These are phyloP conservation scores for Smithsoniella earleae DNA, from an alignment of 163 green algal genomes.

Conservation along the genomic window DNA sequence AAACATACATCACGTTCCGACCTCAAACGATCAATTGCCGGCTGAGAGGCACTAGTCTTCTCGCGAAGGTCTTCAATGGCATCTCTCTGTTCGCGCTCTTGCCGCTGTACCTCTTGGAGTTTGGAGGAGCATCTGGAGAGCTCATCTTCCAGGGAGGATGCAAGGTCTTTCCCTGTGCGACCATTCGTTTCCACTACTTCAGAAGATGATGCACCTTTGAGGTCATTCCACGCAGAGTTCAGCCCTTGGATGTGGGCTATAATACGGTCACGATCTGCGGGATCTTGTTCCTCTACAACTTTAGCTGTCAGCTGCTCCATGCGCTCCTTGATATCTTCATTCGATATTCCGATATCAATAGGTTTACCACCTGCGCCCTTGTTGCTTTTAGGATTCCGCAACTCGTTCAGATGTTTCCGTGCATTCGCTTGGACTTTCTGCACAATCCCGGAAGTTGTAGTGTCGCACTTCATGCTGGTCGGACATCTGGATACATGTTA, in stretches of 20 bases:
- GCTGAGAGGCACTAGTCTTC: slow-evolving; percentile 7
- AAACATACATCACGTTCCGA: slow-evolving; percentile 11
- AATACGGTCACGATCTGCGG: slow-evolving; percentile 21
- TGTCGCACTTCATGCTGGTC: too few relatives aligned
- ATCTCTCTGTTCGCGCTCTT: not conserved
- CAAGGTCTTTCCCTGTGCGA: not conserved
- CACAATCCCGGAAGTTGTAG: too few relatives aligned
- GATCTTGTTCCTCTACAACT: slow-evolving; percentile 7
- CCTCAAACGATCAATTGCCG: slow-evolving; percentile 19
- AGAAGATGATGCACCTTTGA: not conserved
- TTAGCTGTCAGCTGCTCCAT: slow-evolving; percentile 21
- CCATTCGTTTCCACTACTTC: not conserved
- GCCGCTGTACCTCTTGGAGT: not conserved
- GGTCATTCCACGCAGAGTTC: slow-evolving; percentile 15
- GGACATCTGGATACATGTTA: too few relatives aligned
- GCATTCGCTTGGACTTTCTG: slow-evolving; percentile 21
- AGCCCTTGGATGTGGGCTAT: slow-evolving; percentile 15
- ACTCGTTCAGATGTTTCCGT: not conserved
- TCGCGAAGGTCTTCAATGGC: slow-evolving; percentile 13
- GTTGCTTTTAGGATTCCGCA: not conserved
- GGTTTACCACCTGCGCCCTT: not conserved
- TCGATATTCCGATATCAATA: not conserved
- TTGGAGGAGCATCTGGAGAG: not conserved
- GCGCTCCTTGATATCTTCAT: slow-evolving; percentile 8
- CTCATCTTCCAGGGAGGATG: not conserved